Evolutionary conservation across 768 basidiomycete genomes (phyloP), one percentile per base, ranked within the genome.

Genomic region (Boletus pseudopeckii): DNA sequence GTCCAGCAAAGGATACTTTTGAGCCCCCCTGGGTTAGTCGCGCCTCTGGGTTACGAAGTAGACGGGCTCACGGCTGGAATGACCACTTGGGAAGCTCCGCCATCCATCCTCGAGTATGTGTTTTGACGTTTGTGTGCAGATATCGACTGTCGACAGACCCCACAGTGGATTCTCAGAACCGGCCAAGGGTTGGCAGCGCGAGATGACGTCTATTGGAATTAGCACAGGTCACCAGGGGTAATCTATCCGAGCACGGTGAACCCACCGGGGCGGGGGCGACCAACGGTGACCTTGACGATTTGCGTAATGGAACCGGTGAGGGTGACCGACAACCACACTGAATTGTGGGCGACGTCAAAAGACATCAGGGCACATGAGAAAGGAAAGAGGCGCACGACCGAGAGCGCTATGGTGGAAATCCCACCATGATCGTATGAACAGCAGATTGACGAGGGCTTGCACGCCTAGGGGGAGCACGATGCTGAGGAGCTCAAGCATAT

Each of bases 71-170:
- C 92, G 56, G 63, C 90, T 92, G 4, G 91, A 86, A 70, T 96
- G 94, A 1, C 95, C 95, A 37, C 89, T 92, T 5, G 88, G 88
- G 71, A 98, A 97, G 64, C 92, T 93, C 53, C 88, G 81, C 75
- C 91, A 98, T 1, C 94, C 94, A 66, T 96, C 88, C 26, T 79
- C 76, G 46, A 93, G 69, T 15, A 84, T 75, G 14, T 62, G 55
- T 18, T 68, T 64, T 50, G 86, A 75, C 9, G 82, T 75, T 63
- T 87, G 86, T 0, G 91, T 90, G 71, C 96, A 99, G 50, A 95
- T 82, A 5, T 79, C 77, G 37, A 75, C 76, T 10, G 78, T 84
- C 2, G 88, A 83, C 10, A 98, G 74, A 0, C 90, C 89, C 61
- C 78, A 93, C 1, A 74, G 61, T 1, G 85, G 83, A 61, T 97